Evolutionary conservation across 2,329 filamentous ascomycete genomes (phyloP).

Genomic region (Claviceps sp.): DNA sequence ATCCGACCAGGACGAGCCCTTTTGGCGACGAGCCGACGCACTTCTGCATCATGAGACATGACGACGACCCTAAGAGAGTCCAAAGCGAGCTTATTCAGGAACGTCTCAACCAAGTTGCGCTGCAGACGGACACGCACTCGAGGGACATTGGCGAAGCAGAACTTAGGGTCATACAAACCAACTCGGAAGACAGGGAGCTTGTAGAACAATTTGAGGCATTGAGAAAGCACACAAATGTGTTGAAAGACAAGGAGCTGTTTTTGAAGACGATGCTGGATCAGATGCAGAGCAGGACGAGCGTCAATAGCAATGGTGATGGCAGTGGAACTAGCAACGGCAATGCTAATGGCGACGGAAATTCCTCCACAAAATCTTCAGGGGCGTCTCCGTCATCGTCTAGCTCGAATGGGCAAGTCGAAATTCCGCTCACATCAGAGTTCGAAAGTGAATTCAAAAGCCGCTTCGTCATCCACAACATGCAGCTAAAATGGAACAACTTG

Average conservation of each 20-base stretch:
- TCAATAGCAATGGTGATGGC: slow-evolving; percentile 8
- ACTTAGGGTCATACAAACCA: slow-evolving; percentile 43
- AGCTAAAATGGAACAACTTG: slow-evolving; percentile 97
- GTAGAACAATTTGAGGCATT: slow-evolving; percentile 49
- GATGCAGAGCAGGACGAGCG: slow-evolving; percentile 26
- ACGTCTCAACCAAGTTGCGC: slow-evolving; percentile 63
- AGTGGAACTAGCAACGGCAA: slow-evolving; percentile 5
- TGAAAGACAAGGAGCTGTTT: slow-evolving; percentile 45
- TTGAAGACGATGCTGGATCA: slow-evolving; percentile 44
- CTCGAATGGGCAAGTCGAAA: slow-evolving; percentile 38
- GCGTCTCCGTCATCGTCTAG: slow-evolving; percentile 16
- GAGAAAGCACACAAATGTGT: slow-evolving; percentile 38
- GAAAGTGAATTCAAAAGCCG: slow-evolving; percentile 95
- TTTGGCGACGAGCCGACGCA: slow-evolving; percentile 93
- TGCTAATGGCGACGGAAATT: too few relatives aligned
- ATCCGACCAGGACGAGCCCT: slow-evolving; percentile 68
- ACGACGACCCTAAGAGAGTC: slow-evolving; percentile 77
- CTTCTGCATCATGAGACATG: slow-evolving; percentile 85
- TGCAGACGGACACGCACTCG: slow-evolving; percentile 65
- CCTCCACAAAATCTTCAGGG: slow-evolving; percentile 18
- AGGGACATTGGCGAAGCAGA: slow-evolving; percentile 64
- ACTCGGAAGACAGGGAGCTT: slow-evolving; percentile 34
- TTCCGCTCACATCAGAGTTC: slow-evolving; percentile 63
- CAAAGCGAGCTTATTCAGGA: slow-evolving; percentile 76
- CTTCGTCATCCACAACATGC: slow-evolving; percentile 95